Evolutionary conservation across 163 green algal genomes (phyloP), one percentile per base, ranked within the genome.

Genomic region (Scenedesmus sp.): DNA sequence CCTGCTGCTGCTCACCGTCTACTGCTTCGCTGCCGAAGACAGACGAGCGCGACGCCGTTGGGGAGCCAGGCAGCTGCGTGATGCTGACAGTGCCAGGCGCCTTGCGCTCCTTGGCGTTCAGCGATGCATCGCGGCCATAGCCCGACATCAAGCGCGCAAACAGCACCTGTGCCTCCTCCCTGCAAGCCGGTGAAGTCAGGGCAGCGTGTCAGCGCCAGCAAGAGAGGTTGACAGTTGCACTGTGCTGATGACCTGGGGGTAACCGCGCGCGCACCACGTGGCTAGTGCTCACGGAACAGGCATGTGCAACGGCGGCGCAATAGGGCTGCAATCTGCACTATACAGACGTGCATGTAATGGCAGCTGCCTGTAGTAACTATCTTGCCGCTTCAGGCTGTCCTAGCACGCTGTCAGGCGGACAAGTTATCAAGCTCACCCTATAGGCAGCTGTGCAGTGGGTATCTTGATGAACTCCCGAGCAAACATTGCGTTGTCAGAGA

Each of bases 401-500:
- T 70, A 34, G 46, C 81, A 4, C 26, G 66, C 66, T 76, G 66
- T 76, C 66, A 76, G 66, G 66, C 66, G 34, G 16, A 76, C 1
- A 79, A 18, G 2, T 79, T 23, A 70, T 13, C 70, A 46, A 46
- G 52, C 96, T 87, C 88, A 97, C 95, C 96, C 95, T 3, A 98
- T 87, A 12, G 97, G 95, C n/a, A 98, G 86, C 15, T 94, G 93
- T 23, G 85, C 90, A 16, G 87, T 96, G 3, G 97, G 97, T 82
- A 99, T 97, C 0, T 97, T 94, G 52, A 99, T 84, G 20, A 90
- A 93, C 26, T 96, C 94, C 46, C 95, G 94, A 3, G 93, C 97
- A 93, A 97, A 98, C 93, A 99, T 95, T 4, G 95, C 96, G 18
- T 92, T 96, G 89, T 99, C 97, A 13, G 96, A 97, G 3, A 98